A percentile compares a stretch with the other conserved stretches of the same genome.
phyloP scores from a whole-genome alignment of 345 rosid species.

The Bruguiera sexangula region DNA sequence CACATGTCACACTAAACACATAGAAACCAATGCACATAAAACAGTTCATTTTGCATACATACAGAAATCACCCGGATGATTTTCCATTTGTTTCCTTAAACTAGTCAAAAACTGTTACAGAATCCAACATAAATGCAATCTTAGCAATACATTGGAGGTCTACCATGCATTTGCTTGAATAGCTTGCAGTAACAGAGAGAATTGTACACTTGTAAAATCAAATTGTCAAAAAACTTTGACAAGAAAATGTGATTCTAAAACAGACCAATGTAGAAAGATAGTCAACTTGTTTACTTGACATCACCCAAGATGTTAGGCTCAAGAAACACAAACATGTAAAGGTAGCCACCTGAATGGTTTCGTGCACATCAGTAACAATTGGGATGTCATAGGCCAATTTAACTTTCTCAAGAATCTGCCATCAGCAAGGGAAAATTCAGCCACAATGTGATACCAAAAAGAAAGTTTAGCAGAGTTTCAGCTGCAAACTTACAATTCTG shows the following conservation, averaged over 20 bases:
- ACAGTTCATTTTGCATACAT: too few species aligned
- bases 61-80: too few species aligned
- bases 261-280: not conserved
- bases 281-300: too few species aligned
- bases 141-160: too few species aligned
- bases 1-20: too few species aligned
- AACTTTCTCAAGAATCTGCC: conserved; percentile 96
- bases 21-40: too few species aligned
- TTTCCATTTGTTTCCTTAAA: too few species aligned
- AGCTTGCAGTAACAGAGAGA: not conserved
- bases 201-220: not conserved
- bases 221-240: not conserved
- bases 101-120: too few species aligned
- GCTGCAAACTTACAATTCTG: too few species aligned
- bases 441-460: not conserved
- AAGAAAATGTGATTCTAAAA: not conserved
- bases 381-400: conserved; percentile 81
- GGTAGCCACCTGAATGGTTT: conserved; percentile 60
- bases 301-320: not conserved
- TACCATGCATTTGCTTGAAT: too few species aligned
- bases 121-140: too few species aligned
- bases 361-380: conserved; percentile 93
- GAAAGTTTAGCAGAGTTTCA: too few species aligned
- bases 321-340: conserved; percentile 1
- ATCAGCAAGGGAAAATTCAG: conserved; percentile 15